phyloP scores from a whole-genome alignment of 345 rosid genomes.

The Eucalyptus marginata region DNA sequence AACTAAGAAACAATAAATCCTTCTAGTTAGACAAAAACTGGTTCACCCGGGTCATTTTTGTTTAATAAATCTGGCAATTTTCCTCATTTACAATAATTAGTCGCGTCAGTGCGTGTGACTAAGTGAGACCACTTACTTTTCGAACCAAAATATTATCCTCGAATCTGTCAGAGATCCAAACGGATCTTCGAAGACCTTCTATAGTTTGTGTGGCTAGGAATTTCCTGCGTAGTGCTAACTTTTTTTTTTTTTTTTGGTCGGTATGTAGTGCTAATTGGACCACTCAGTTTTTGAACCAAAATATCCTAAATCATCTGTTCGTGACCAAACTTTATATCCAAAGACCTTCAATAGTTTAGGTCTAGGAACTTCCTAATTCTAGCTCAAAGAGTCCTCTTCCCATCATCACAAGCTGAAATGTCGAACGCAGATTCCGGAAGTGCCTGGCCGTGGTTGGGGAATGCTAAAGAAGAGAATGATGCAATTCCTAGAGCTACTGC shows the following conservation, averaged over 20 bases:
- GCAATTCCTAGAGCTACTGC: neutral
- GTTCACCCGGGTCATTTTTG: neutral
- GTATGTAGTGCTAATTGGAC: neutral
- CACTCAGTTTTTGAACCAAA: too few species aligned
- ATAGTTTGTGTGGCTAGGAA: neutral
- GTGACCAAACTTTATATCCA: too few species aligned
- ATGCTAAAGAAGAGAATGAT: neutral
- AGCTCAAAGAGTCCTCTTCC: neutral
- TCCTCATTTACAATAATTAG: neutral
- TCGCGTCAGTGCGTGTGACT: accelerated
- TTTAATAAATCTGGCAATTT: neutral
- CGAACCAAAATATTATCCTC: neutral
- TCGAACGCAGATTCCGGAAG: neutral
- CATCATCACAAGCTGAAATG: neutral
- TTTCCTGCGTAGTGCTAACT: neutral
- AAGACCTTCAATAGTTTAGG: too few species aligned
- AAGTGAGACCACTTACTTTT: neutral
- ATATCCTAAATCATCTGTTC: too few species aligned
- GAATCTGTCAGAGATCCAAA: neutral
- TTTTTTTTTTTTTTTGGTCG: too few species aligned
- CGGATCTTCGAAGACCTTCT: neutral
- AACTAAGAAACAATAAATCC: neutral
- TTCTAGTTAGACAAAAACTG: too few species aligned
- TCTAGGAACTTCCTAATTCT: neutral
- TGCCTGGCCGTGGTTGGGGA: neutral